A percentile compares a stretch with the other conserved stretches of the same genome.
phyloP scores from a whole-genome alignment of 2,329 filamentous ascomycete species.

The Metarhizium humberi region DNA sequence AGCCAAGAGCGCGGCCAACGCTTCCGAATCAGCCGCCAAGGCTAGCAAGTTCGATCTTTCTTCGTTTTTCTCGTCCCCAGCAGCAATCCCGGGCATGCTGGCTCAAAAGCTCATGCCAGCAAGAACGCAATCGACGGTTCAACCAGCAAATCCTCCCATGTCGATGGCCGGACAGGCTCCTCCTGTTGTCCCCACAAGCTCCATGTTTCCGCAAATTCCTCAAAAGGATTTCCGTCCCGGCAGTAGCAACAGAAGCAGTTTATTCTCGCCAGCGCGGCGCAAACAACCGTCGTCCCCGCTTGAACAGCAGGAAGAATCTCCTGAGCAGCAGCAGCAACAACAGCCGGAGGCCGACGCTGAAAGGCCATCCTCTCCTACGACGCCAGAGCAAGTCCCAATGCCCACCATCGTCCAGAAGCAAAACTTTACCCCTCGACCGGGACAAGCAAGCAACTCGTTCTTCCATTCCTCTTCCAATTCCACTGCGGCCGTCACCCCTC shows the following conservation, averaged over 20 bases:
- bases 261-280: conserved; percentile 25
- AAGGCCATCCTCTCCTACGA: conserved; percentile 15
- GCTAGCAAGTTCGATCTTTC: conserved; percentile 36
- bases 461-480: conserved; percentile 25
- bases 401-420: conserved; percentile 35
- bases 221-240: conserved; percentile 23
- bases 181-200: conserved; percentile 21
- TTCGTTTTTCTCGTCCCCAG: conserved; percentile 50
- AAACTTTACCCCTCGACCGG: conserved; percentile 37
- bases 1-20: conserved; percentile 5
- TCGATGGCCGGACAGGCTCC: conserved; percentile 12
- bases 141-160: conserved; percentile 1
- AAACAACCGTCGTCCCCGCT: background rate
- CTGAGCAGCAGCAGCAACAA: background rate
- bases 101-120: conserved; percentile 20
- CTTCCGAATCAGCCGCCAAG: conserved; percentile 16
- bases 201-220: conserved; percentile 29
- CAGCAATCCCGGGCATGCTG: conserved; percentile 26
- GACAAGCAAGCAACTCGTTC: conserved; percentile 25
- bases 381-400: conserved; percentile 22
- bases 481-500: conserved; percentile 23
- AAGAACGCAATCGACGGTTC: conserved; percentile 10
- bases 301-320: background rate
- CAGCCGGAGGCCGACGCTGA: background rate
- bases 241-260: conserved; percentile 19